Conservation (phyloP, 345 rosid species). For the Physaria fendleri region DNA sequence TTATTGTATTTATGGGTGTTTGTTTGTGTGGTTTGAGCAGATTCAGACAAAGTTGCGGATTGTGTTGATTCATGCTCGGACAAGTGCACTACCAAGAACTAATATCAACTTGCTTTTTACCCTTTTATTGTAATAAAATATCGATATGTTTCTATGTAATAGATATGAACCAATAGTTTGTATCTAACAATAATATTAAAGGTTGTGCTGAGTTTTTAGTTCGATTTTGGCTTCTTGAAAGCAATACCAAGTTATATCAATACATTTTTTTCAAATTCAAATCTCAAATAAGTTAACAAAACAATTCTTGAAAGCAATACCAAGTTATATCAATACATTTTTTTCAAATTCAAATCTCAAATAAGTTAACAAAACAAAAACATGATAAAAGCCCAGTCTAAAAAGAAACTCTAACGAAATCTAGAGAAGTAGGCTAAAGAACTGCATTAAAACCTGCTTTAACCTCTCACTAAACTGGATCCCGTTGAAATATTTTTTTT, state of each 20-base stretch:
- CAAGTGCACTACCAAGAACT: constrained; percentile 6
- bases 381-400: neutral
- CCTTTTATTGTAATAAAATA: neutral
- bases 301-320: too few relatives aligned
- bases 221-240: too few relatives aligned
- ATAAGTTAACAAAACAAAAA: neutral
- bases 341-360: constrained; percentile 4
- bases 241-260: too few relatives aligned
- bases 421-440: constrained; percentile 20
- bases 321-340: neutral
- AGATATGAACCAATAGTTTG: neutral
- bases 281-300: neutral
- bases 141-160: neutral
- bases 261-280: constrained; percentile 6
- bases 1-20: neutral
- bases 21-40: constrained; percentile 5
- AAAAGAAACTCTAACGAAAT: neutral
- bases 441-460: constrained; percentile 9
- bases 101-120: too few relatives aligned
- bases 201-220: too few relatives aligned
- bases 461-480: constrained; percentile 20
- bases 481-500: constrained; percentile 5
- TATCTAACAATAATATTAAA: too few relatives aligned
- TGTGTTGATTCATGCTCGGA: constrained; percentile 24
- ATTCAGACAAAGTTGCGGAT: neutral